phyloP scores from a whole-genome alignment of 2,329 filamentous ascomycete genomes.

The Davidsoniella virescens region DNA sequence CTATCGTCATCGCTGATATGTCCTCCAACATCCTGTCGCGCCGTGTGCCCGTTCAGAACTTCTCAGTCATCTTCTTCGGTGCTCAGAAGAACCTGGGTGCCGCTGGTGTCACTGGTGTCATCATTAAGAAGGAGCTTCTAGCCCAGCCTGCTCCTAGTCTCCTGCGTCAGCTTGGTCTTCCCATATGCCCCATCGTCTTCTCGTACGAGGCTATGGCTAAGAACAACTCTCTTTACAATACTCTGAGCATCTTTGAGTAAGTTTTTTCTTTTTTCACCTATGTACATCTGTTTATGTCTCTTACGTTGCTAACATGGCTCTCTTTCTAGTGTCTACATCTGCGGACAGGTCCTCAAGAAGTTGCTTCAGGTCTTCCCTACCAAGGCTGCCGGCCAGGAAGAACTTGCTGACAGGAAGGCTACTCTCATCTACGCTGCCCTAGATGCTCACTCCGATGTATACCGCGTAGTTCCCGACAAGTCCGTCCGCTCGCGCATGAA shows the following conservation, averaged over 20 bases:
- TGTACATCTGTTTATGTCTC: neutral
- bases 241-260: slow-evolving; percentile 75
- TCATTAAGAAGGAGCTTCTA: slow-evolving; percentile 68
- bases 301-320: neutral
- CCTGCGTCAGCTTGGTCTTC: slow-evolving; percentile 58
- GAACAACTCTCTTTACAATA: slow-evolving; percentile 94
- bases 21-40: slow-evolving; percentile 82
- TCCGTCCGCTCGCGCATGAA: slow-evolving; percentile 76
- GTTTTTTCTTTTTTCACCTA: slow-evolving; percentile 18
- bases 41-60: slow-evolving; percentile 61
- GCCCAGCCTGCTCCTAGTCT: slow-evolving; percentile 54
- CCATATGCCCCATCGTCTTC: slow-evolving; percentile 63
- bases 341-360: slow-evolving; percentile 71
- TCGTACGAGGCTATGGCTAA: slow-evolving; percentile 75
- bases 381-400: slow-evolving; percentile 63
- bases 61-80: slow-evolving; percentile 74
- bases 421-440: slow-evolving; percentile 58
- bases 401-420: slow-evolving; percentile 58
- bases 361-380: slow-evolving; percentile 49
- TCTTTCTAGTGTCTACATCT: slow-evolving; percentile 56
- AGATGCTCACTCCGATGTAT: slow-evolving; percentile 57
- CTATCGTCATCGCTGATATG: slow-evolving; percentile 83
- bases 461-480: slow-evolving; percentile 61
- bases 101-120: slow-evolving; percentile 71
- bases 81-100: slow-evolving; percentile 89